phyloP scores from a whole-genome alignment of 805 yeast genomes.

The Starmerella asiatica region DNA sequence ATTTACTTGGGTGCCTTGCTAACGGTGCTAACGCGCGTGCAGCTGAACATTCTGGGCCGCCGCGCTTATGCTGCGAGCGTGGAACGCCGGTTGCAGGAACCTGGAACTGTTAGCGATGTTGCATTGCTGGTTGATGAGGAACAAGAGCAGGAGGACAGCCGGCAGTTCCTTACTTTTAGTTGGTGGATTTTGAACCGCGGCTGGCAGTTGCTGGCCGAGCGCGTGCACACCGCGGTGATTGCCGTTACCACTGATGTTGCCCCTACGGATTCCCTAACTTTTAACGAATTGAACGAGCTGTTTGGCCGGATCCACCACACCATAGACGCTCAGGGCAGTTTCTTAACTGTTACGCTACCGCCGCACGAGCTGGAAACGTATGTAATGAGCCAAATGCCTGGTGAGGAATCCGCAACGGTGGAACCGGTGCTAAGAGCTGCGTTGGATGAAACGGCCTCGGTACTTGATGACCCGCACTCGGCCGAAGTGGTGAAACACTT shows the following conservation, averaged over 20 bases:
- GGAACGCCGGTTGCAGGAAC: slow-evolving; percentile 42
- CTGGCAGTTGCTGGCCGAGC: slow-evolving; percentile 45
- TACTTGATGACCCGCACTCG: slow-evolving; percentile 32
- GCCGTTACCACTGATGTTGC: slow-evolving; percentile 48
- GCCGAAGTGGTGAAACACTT: slow-evolving; percentile 29
- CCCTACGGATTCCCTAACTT: slow-evolving; percentile 58
- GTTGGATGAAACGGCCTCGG: slow-evolving; percentile 34
- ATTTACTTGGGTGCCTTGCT: slow-evolving; percentile 56
- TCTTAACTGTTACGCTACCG: slow-evolving; percentile 33
- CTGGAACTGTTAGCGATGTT: slow-evolving; percentile 11
- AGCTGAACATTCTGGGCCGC: slow-evolving; percentile 77
- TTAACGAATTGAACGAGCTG: slow-evolving; percentile 41
- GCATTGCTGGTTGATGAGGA: slow-evolving; percentile 22
- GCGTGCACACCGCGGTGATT: slow-evolving; percentile 44
- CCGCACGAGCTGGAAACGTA: slow-evolving; percentile 40
- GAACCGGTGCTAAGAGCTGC: slow-evolving; percentile 24
- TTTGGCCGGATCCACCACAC: slow-evolving; percentile 27
- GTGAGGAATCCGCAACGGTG: slow-evolving; percentile 16
- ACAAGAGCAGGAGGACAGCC: slow-evolving; percentile 35
- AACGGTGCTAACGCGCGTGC: slow-evolving; percentile 68
- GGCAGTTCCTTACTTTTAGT: slow-evolving; percentile 69
- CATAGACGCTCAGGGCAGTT: slow-evolving; percentile 25
- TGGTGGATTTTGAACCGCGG: slow-evolving; percentile 94
- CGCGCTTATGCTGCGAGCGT: slow-evolving; percentile 73
- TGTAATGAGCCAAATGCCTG: slow-evolving; percentile 39